Evolutionary conservation across 257 asterid genomes (phyloP).

Genomic region (Lycium barbarum): DNA sequence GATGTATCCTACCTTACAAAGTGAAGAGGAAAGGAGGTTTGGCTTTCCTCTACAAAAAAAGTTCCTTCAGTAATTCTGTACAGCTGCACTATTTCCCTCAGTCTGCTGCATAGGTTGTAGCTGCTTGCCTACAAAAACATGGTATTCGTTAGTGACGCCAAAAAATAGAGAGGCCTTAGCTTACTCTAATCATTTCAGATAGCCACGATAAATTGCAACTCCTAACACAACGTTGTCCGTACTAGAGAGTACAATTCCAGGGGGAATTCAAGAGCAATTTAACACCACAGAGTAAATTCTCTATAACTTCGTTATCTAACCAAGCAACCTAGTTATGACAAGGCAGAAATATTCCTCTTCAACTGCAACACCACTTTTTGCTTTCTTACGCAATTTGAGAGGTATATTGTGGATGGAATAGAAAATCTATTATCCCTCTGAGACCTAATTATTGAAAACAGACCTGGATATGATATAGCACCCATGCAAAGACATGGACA

Average conservation of each 20-base stretch:
- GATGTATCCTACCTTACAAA: constrained; percentile 27
- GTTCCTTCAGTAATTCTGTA: constrained; percentile 26
- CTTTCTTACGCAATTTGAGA: neutral
- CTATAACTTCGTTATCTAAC: neutral
- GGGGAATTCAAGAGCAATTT: constrained; percentile 11
- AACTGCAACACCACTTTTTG: neutral
- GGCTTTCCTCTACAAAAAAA: neutral
- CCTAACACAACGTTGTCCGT: neutral
- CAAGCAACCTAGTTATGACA: constrained; percentile 8
- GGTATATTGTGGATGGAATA: constrained; percentile 9
- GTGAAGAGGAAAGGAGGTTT: neutral
- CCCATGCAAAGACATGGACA: constrained; percentile 28
- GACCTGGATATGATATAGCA: neutral
- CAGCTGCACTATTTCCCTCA: constrained; percentile 23
- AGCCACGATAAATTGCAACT: constrained; percentile 1
- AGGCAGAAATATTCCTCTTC: neutral
- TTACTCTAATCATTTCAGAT: constrained; percentile 19
- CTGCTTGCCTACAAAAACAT: constrained; percentile 22
- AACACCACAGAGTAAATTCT: constrained; percentile 1
- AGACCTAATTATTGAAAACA: constrained; percentile 20
- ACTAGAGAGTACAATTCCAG: constrained; percentile 5
- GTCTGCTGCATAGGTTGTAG: constrained; percentile 20
- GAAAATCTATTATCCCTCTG: neutral
- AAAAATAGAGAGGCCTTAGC: neutral
- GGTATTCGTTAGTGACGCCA: neutral